Evolutionary conservation across 371 early-diverging fungal species (phyloP).

Genomic region (Apophysomyces elegans): DNA sequence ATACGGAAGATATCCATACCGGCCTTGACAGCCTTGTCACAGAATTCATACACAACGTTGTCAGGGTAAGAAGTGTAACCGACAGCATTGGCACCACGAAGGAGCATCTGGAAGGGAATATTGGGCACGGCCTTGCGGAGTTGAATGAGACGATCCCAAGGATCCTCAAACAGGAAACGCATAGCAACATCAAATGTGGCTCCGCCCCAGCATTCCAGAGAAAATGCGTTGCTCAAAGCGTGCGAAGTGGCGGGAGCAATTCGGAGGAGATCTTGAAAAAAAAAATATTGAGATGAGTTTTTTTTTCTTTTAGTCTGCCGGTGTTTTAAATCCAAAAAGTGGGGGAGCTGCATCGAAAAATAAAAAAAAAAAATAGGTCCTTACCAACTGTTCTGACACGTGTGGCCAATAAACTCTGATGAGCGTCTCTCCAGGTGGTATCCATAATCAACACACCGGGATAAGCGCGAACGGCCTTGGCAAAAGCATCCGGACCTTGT

Average conservation of each 20-base stretch:
- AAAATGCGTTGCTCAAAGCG: slow-evolving; percentile 84
- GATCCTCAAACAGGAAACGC: slow-evolving; percentile 94
- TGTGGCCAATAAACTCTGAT: slow-evolving; percentile 92
- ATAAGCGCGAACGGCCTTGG: slow-evolving; percentile 87
- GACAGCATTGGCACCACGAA: slow-evolving; percentile 97
- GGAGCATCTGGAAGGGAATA: slow-evolving; percentile 97
- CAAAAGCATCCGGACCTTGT: slow-evolving; percentile 89
- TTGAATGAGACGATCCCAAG: slow-evolving; percentile 87
- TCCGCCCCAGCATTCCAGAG: slow-evolving; percentile 94
- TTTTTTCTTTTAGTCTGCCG: background rate
- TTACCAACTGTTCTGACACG: slow-evolving; percentile 89
- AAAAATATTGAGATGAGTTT: background rate
- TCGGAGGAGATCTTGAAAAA: slow-evolving; percentile 59
- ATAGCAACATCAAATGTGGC: slow-evolving; percentile 96
- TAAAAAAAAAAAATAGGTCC: slow-evolving; percentile 20
- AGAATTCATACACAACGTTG: slow-evolving; percentile 94
- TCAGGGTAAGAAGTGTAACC: slow-evolving; percentile 98
- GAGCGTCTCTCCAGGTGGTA: slow-evolving; percentile 96
- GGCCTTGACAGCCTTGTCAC: slow-evolving; percentile 83
- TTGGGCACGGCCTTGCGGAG: slow-evolving; percentile 92
- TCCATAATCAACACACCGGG: slow-evolving; percentile 89
- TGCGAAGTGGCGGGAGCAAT: slow-evolving; percentile 90
- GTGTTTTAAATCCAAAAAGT: background rate
- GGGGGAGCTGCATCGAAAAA: background rate
- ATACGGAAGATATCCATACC: slow-evolving; percentile 97